Evolutionary conservation across 768 basidiomycete genomes (phyloP).

Genomic region (Boletellus ananiceps): DNA sequence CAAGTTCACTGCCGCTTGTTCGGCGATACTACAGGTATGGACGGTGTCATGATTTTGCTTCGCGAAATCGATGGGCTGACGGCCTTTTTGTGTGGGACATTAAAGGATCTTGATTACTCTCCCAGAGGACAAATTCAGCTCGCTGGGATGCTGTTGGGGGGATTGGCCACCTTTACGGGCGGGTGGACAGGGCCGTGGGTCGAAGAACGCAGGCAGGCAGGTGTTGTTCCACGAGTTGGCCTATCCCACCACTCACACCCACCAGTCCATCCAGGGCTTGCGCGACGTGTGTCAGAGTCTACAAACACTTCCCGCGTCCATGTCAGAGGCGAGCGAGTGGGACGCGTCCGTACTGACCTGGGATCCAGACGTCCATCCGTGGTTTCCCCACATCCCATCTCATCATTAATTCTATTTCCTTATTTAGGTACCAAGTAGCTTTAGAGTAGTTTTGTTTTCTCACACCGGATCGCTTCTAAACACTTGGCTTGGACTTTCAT

Average conservation of each 20-base stretch:
- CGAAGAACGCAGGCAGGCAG: conserved; percentile 44
- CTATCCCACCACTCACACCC: neutral
- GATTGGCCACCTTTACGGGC: conserved; percentile 26
- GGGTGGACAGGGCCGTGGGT: conserved; percentile 47
- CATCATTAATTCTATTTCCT: neutral
- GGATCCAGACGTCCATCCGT: conserved; percentile 45
- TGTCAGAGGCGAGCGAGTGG: conserved; percentile 34
- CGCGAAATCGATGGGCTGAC: neutral
- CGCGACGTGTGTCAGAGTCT: conserved; percentile 37
- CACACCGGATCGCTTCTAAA: too few relatives aligned
- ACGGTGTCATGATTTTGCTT: neutral
- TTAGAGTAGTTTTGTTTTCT: neutral
- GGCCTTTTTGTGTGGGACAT: neutral
- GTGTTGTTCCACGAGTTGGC: neutral
- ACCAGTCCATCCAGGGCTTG: conserved; percentile 40
- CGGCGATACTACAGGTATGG: conserved; percentile 37
- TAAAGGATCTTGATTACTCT: conserved; percentile 37
- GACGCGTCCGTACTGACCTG: conserved; percentile 41
- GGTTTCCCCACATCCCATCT: conserved; percentile 42
- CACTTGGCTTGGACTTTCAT: conserved; percentile 4
- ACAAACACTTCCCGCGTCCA: conserved; percentile 33
- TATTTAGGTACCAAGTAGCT: neutral
- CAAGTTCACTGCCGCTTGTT: conserved; percentile 41
- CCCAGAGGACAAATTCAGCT: conserved; percentile 40
- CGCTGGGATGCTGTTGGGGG: conserved; percentile 40